Percentiles rank a stretch among this genome's conserved stretches.
Conservation (phyloP, 2,329 filamentous ascomycete species). For the Clarireedia sp. region DNA sequence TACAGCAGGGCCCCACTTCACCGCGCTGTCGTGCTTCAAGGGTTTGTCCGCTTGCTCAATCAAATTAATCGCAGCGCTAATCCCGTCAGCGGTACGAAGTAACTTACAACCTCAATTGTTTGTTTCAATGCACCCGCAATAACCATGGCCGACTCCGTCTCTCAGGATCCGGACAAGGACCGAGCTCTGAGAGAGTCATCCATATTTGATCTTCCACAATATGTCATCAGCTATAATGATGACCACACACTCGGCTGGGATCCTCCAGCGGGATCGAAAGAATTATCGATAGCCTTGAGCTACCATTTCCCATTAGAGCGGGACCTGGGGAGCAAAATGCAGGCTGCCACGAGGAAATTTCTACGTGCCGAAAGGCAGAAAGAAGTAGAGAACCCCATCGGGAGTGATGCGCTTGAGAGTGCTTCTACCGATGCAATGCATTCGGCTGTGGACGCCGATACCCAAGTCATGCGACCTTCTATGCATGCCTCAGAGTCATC, state of each 20-base stretch:
- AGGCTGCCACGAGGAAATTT: conserved; percentile 14
- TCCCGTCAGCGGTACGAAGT: too few relatives aligned
- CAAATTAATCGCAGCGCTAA: too few relatives aligned
- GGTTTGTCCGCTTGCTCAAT: too few relatives aligned
- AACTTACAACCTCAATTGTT: too few relatives aligned
- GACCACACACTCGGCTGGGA: conserved; percentile 15
- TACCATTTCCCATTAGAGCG: conserved; percentile 16
- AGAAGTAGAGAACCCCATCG: background rate
- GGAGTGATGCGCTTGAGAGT: background rate
- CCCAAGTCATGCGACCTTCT: background rate
- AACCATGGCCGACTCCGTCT: background rate
- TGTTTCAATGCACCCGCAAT: background rate
- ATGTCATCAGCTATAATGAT: conserved; percentile 12
- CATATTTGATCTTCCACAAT: conserved; percentile 11
- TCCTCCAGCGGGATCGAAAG: conserved; percentile 13
- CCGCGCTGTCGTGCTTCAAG: too few relatives aligned
- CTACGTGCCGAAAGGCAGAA: conserved; percentile 6
- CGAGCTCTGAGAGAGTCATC: conserved; percentile 7
- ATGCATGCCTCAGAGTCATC: background rate
- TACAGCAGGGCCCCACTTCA: too few relatives aligned
- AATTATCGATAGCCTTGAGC: conserved; percentile 17
- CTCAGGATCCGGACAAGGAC: conserved; percentile 1
- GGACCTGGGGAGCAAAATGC: conserved; percentile 15
- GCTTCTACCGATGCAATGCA: background rate
- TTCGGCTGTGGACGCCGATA: background rate